These are phyloP conservation scores for Amoebophrya sp. DNA, from an alignment of 169 alveolate species.

Conservation along the genomic window DNA sequence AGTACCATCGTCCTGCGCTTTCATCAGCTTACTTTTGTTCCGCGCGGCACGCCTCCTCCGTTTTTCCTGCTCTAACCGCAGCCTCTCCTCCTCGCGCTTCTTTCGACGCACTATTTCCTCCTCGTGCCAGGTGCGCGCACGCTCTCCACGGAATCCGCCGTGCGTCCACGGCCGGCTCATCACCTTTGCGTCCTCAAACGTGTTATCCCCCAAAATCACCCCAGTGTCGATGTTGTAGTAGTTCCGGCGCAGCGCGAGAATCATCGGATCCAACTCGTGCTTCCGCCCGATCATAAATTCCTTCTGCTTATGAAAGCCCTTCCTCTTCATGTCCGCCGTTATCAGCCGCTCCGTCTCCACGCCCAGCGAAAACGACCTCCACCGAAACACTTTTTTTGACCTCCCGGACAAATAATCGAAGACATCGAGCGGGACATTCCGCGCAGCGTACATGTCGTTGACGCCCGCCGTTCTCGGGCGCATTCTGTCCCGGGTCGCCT, in stretches of 20 bases:
- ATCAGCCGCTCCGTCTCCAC: neutral
- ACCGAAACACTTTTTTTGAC: neutral
- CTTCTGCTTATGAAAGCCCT: neutral
- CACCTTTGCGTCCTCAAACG: neutral
- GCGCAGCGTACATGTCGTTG: neutral
- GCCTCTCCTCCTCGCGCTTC: neutral
- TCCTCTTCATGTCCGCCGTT: neutral
- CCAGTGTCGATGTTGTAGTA: neutral
- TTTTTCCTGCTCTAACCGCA: neutral
- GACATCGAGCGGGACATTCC: neutral
- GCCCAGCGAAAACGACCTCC: neutral
- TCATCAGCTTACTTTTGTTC: no score
- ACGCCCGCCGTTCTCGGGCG: neutral
- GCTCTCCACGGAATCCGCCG: neutral
- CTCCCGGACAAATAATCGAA: neutral
- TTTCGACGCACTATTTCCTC: neutral
- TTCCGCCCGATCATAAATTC: neutral
- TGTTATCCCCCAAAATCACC: neutral
- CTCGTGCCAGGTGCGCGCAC: neutral
- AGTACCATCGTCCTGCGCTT: no score
- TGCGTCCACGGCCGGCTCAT: neutral
- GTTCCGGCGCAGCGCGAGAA: neutral
- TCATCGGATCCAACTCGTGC: neutral
- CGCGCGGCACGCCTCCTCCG: no score
- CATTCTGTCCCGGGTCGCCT: neutral